Conservation (phyloP, 2,329 filamentous ascomycete genomes). For the Hysterium pulicare region DNA sequence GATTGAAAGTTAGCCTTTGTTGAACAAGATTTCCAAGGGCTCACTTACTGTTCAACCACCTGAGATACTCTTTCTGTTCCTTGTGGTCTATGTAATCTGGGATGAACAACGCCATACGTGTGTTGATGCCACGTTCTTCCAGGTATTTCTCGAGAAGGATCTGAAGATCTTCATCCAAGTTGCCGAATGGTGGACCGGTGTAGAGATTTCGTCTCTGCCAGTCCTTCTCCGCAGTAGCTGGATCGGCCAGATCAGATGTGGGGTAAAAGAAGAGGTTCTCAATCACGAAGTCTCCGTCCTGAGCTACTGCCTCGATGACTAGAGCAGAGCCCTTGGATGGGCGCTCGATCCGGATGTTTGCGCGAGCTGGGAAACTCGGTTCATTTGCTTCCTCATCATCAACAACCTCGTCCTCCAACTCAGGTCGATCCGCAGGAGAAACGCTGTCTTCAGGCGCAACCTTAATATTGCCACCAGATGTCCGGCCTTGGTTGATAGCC, state of each 20-base stretch:
- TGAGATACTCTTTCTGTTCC: conserved; percentile 95
- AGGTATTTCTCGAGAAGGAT: conserved; percentile 88
- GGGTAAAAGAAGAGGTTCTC: conserved; percentile 89
- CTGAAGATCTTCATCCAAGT: conserved; percentile 94
- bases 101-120: conserved; percentile 81
- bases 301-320: conserved; percentile 78
- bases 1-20: conserved; percentile 19
- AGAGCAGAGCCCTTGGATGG: conserved; percentile 78
- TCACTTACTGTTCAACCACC: conserved; percentile 69
- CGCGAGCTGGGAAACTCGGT: conserved; percentile 69
- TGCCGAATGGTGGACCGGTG: conserved; percentile 86
- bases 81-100: conserved; percentile 97
- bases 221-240: conserved; percentile 70
- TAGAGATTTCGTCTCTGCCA: conserved; percentile 77
- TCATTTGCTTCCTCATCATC: conserved; percentile 51
- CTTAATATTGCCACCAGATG: conserved; percentile 50
- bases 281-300: conserved; percentile 81
- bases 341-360: conserved; percentile 89
- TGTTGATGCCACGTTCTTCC: conserved; percentile 89
- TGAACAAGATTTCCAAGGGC: not conserved
- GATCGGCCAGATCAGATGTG: conserved; percentile 72
- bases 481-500: conserved; percentile 53
- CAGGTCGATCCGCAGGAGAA: conserved; percentile 56
- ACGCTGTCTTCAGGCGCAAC: conserved; percentile 55
- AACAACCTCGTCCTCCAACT: conserved; percentile 54